A percentile compares a stretch with the other conserved stretches of the same genome.
Conservation (phyloP, 164 flowering plant genomes). For the Nymphaea colorata region DNA sequence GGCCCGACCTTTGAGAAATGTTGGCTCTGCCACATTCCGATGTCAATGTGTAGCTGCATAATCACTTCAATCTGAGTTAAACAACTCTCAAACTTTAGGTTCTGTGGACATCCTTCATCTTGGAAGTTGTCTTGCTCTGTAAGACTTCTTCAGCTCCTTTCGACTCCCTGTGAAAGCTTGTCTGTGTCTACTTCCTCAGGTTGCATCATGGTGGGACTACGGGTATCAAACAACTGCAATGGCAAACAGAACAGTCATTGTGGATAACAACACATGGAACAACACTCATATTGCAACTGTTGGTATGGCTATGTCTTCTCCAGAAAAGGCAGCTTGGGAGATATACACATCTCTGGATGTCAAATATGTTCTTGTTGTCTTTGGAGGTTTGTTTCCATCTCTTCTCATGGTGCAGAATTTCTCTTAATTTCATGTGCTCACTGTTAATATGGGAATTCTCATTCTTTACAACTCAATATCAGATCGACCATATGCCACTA, state of each 20-base stretch:
- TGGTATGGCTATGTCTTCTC: constrained; percentile 99
- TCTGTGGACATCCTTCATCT: no score
- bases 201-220: constrained; percentile 99
- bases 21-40: no score
- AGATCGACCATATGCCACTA: no score
- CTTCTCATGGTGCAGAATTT: not conserved
- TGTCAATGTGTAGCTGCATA: no score
- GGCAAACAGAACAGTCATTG: constrained; percentile 98
- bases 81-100: no score
- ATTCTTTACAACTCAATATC: no score
- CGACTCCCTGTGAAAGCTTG: not conserved
- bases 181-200: constrained; percentile 33
- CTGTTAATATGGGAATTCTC: not conserved
- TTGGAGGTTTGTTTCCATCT: constrained; percentile 66
- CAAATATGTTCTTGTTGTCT: constrained; percentile 98
- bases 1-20: no score
- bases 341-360: constrained; percentile 94
- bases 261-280: constrained; percentile 99
- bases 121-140: no score
- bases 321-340: constrained; percentile 99
- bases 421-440: not conserved
- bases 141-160: no score
- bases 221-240: constrained; percentile 99
- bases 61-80: no score
- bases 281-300: constrained; percentile 99